Conservation (phyloP, 2,329 filamentous ascomycete genomes). For the Xylariaceae sp. region DNA sequence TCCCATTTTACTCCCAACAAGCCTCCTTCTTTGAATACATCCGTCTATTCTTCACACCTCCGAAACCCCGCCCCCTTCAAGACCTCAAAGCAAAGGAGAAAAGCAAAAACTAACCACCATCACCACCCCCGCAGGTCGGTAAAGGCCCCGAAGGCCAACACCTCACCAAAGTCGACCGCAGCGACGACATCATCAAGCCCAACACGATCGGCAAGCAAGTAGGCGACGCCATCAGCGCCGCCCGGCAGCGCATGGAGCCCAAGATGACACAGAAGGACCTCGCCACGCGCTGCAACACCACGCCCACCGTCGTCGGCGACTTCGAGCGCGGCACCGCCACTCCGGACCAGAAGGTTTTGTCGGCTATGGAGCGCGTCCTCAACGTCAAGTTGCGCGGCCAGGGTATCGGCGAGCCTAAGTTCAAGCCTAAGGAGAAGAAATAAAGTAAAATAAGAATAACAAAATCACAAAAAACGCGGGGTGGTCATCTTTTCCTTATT, state of each 20-base stretch:
- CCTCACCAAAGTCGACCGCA: slow-evolving; percentile 95
- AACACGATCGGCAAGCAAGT: slow-evolving; percentile 82
- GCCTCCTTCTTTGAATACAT: background rate
- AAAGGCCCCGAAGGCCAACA: slow-evolving; percentile 79
- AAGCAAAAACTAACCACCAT: slow-evolving; percentile 14
- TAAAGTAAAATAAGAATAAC: background rate
- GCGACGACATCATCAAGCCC: slow-evolving; percentile 95
- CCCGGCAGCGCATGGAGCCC: slow-evolving; percentile 76
- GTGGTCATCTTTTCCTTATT: too few relatives aligned
- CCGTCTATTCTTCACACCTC: background rate
- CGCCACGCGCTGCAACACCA: slow-evolving; percentile 87
- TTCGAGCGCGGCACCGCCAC: slow-evolving; percentile 77
- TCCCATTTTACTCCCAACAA: background rate
- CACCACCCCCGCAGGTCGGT: slow-evolving; percentile 37
- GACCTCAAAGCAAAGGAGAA: background rate
- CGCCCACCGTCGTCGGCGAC: slow-evolving; percentile 71
- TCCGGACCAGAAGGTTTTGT: slow-evolving; percentile 80
- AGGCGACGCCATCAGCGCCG: slow-evolving; percentile 75
- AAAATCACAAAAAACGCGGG: background rate
- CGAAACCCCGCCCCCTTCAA: background rate
- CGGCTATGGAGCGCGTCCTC: slow-evolving; percentile 75
- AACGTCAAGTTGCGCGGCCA: slow-evolving; percentile 82
- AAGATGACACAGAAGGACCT: slow-evolving; percentile 93
- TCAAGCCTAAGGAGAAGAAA: slow-evolving; percentile 67
- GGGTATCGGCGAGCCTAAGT: slow-evolving; percentile 81